phyloP scores from a whole-genome alignment of 352 stramenopile genomes.

The Hyaloperonospora arabidopsidis region DNA sequence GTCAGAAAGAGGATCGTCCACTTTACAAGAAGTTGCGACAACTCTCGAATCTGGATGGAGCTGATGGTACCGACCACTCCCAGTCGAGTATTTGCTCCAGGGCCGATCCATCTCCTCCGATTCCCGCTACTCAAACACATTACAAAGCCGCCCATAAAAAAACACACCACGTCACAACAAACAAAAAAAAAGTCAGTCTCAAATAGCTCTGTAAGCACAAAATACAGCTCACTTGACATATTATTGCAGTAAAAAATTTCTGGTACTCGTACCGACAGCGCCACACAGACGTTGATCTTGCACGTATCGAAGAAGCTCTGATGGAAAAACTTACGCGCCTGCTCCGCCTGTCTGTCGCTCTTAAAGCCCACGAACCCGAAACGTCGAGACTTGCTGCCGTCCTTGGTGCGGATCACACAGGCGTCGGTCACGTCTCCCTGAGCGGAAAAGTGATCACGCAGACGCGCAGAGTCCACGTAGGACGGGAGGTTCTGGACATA shows the following conservation, averaged over 20 bases:
- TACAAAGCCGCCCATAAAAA: neutral
- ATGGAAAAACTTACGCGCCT: constrained; percentile 64
- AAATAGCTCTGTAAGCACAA: neutral
- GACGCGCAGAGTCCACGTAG: constrained; percentile 66
- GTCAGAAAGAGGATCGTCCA: constrained; percentile 17
- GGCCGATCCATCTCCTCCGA: constrained; percentile 55
- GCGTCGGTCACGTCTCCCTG: constrained; percentile 86
- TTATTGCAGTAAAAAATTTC: neutral
- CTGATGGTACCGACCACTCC: constrained; percentile 66
- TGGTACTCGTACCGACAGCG: constrained; percentile 39
- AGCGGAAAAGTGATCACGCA: constrained; percentile 67
- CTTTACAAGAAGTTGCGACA: constrained; percentile 9
- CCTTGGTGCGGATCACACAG: constrained; percentile 84
- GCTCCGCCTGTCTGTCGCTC: constrained; percentile 45
- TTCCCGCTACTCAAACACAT: constrained; percentile 29
- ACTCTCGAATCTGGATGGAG: constrained; percentile 21
- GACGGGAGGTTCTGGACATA: constrained; percentile 78
- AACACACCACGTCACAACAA: constrained; percentile 5
- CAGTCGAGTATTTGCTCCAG: constrained; percentile 86
- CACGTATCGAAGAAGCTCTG: constrained; percentile 89
- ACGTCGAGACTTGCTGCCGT: constrained; percentile 73
- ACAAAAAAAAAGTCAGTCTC: neutral
- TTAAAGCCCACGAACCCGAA: constrained; percentile 85
- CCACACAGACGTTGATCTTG: constrained; percentile 77
- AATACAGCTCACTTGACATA: neutral